Base-by-base conservation (phyloP, 495 filamentous ascomycete species). In the Hypoxylon lenormandii region DNA sequence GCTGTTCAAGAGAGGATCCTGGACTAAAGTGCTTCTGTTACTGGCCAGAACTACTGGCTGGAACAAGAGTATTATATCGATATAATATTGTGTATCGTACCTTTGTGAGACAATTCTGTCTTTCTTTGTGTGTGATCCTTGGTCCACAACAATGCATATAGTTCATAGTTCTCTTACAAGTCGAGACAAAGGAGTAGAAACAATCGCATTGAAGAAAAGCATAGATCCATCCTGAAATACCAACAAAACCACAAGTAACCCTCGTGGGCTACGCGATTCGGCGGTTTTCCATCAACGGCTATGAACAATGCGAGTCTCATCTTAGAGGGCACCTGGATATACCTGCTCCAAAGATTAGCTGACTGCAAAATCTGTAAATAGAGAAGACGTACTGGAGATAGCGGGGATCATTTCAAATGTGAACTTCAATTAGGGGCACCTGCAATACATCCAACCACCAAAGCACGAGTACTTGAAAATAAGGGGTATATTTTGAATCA, bases 101-200 rank as follows among this genome's bases (percentile, higher is more conserved):
- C 23, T 50, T 30, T 28, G 47, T 26, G 22, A 5, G 28, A 1
- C 4, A 19, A 12, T 11, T 13, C 37, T 40, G 19, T 5, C 12
- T 49, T 49, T 5, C 28, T 51, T 28, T 46, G 37, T 16, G 42
- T 46, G n/a, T 18, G 26, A 28, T 36, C 23, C 5, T 33, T 10
- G 3, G 33, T 30, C 7, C 1, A 4, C 16, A 19, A 21, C 6
- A 45, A 18, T 45, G 15, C 38, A 21, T 21, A 45, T 1, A 18
- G 6, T 18, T 7, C 4, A 45, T 1, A 18, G 6, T 18, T 7
- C 4, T 4, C 8, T 45, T 45, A 45, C 15, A 45, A 6, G 16
- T 5, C n/a, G 21, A 51, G 46, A 61, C 36, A 61, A 61, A 61
- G 54, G 19, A 37, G 22, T 10, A n/a, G 42, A 42, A 40, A 28